These are phyloP conservation scores for Tuber microsphaerosporum DNA, from an alignment of 495 filamentous ascomycete species.

Conservation along the genomic window DNA sequence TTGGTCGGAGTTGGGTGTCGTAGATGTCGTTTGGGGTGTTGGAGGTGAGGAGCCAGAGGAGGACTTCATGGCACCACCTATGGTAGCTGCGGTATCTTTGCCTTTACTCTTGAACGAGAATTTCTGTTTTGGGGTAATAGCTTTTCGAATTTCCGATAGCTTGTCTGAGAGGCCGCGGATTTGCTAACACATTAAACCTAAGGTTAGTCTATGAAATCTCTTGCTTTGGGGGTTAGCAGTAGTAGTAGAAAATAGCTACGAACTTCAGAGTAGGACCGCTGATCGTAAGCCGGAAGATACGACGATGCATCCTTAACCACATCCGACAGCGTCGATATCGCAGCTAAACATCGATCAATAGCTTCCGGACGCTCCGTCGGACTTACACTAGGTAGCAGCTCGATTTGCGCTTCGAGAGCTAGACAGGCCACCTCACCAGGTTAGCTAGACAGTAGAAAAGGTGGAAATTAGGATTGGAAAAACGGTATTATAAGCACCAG, in stretches of 20 bases:
- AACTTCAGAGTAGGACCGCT: constrained; percentile 66
- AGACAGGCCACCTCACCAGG: not conserved
- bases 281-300: constrained; percentile 69
- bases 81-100: constrained; percentile 52
- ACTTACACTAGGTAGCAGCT: constrained; percentile 12
- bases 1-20: constrained; percentile 4
- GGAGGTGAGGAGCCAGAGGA: constrained; percentile 42
- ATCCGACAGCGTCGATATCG: constrained; percentile 59
- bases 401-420: constrained; percentile 34
- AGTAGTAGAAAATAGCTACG: constrained; percentile 1
- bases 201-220: not conserved
- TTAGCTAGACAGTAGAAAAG: not conserved
- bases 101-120: constrained; percentile 64
- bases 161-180: constrained; percentile 63
- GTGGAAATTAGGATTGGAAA: not conserved
- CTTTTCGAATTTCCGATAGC: constrained; percentile 53
- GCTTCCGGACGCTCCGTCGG: constrained; percentile 52
- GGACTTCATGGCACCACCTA: constrained; percentile 52
- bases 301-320: constrained; percentile 62
- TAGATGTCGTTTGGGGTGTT: constrained; percentile 43
- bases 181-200: constrained; percentile 46
- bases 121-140: constrained; percentile 58
- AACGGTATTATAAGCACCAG: constrained; percentile 1
- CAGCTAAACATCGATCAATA: constrained; percentile 60
- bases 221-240: not conserved